Evolutionary conservation across 441 rosid genomes (phyloP).

Genomic region (Aleurites moluccanus): DNA sequence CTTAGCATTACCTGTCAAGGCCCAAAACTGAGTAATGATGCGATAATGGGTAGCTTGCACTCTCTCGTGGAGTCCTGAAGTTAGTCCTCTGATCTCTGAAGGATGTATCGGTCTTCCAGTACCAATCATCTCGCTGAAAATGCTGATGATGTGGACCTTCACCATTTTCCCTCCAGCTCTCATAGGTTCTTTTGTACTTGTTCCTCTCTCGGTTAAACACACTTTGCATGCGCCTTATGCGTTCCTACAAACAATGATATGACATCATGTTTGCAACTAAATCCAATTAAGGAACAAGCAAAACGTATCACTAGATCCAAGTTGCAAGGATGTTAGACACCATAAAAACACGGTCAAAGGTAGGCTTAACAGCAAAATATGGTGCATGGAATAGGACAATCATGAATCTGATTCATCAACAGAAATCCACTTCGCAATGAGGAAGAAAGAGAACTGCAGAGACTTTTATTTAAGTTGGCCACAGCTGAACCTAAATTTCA

Average conservation of each 20-base stretch:
- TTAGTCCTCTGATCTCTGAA: constrained; percentile 60
- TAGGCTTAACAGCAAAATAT: neutral
- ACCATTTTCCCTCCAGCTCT: constrained; percentile 79
- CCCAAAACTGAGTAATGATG: constrained; percentile 93
- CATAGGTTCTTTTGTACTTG: constrained; percentile 65
- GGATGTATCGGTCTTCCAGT: constrained; percentile 80
- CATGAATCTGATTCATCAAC: neutral
- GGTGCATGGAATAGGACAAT: neutral
- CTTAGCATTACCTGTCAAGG: constrained; percentile 67
- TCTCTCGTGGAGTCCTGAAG: constrained; percentile 55
- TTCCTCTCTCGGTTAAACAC: constrained; percentile 88
- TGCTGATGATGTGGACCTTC: constrained; percentile 70
- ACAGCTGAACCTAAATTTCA: neutral
- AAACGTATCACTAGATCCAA: constrained; percentile 2
- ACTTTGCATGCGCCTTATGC: constrained; percentile 95
- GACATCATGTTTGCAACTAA: constrained; percentile 6
- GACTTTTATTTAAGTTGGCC: neutral
- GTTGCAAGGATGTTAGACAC: constrained; percentile 1
- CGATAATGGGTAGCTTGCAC: constrained; percentile 64
- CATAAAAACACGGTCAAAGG: neutral
- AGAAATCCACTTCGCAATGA: neutral
- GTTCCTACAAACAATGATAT: constrained; percentile 54
- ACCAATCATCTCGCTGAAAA: constrained; percentile 95
- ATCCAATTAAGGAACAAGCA: neutral
- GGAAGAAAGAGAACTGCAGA: neutral